Evolutionary conservation across 2,329 filamentous ascomycete species (phyloP).

Genomic region (Aspergillus hortae): DNA sequence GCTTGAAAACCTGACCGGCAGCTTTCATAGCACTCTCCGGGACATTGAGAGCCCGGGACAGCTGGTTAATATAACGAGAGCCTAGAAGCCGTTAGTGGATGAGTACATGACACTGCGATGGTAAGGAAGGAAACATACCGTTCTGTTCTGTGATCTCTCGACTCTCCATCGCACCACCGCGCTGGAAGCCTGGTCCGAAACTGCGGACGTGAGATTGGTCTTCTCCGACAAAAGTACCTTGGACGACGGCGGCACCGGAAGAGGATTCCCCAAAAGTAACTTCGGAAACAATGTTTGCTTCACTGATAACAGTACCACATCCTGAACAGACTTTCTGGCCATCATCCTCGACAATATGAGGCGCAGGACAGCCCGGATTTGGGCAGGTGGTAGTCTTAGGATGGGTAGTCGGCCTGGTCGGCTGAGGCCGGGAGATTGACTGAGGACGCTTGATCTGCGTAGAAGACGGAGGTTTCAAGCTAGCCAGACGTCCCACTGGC

Average conservation of each 20-base stretch:
- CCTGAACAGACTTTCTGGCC: constrained; percentile 64
- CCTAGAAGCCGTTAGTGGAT: constrained; percentile 19
- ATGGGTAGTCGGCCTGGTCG: constrained; percentile 31
- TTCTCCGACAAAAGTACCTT: constrained; percentile 82
- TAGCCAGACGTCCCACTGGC: constrained; percentile 38
- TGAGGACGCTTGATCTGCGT: constrained; percentile 38
- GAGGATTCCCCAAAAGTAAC: constrained; percentile 86
- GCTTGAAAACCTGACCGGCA: constrained; percentile 70
- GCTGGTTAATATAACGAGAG: constrained; percentile 41
- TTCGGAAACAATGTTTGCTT: constrained; percentile 87
- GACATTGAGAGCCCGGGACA: constrained; percentile 40
- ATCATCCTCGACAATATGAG: constrained; percentile 45
- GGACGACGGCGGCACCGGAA: constrained; percentile 80
- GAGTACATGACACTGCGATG: background rate
- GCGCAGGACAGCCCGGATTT: constrained; percentile 44
- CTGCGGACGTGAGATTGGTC: constrained; percentile 76
- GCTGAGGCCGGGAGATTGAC: constrained; percentile 27
- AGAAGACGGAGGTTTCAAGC: constrained; percentile 35
- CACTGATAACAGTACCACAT: constrained; percentile 80
- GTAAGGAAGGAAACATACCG: constrained; percentile 21
- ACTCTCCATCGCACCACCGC: constrained; percentile 47
- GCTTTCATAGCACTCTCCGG: constrained; percentile 62
- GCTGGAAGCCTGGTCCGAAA: constrained; percentile 46
- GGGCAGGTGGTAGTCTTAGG: constrained; percentile 42
- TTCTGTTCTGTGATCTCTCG: constrained; percentile 47